A percentile compares a stretch with the other conserved stretches of the same genome.
phyloP scores from a whole-genome alignment of 164 flowering plant genomes.

The Taxillus chinensis region DNA sequence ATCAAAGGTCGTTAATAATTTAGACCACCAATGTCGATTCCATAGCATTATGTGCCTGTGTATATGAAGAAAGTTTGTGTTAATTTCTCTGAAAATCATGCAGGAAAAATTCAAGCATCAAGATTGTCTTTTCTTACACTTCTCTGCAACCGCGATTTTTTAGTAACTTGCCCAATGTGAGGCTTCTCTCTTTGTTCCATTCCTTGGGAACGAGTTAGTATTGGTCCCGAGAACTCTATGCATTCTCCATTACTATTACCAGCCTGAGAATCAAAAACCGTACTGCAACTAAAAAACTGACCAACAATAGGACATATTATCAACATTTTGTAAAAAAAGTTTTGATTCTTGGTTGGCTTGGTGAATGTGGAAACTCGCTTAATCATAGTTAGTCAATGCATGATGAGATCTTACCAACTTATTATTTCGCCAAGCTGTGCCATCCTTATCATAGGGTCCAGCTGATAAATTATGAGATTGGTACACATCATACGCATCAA shows the following conservation, averaged over 20 bases:
- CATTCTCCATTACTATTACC: slow-evolving; percentile 3
- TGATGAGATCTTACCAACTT: slow-evolving; percentile 8
- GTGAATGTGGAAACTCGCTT: neutral
- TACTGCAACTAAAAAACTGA: neutral
- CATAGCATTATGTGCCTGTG: no score
- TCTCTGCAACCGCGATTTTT: slow-evolving; percentile 20
- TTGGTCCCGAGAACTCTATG: slow-evolving; percentile 19
- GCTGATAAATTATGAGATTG: slow-evolving; percentile 13
- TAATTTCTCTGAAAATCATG: neutral
- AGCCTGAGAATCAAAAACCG: neutral
- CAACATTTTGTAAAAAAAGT: neutral
- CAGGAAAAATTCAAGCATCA: neutral
- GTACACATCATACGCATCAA: slow-evolving; percentile 10
- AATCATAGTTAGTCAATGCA: neutral
- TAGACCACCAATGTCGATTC: no score
- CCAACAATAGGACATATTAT: neutral
- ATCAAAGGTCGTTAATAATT: no score
- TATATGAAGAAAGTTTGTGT: no score
- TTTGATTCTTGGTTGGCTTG: neutral
- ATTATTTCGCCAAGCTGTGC: neutral
- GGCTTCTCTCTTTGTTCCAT: slow-evolving; percentile 19
- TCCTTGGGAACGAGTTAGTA: slow-evolving; percentile 10
- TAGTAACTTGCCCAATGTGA: slow-evolving; percentile 20
- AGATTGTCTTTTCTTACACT: slow-evolving; percentile 10
- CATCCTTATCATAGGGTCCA: neutral